Conservation (phyloP, 225 moss, liverwort and hornwort species). For the Climacium dendroides region DNA sequence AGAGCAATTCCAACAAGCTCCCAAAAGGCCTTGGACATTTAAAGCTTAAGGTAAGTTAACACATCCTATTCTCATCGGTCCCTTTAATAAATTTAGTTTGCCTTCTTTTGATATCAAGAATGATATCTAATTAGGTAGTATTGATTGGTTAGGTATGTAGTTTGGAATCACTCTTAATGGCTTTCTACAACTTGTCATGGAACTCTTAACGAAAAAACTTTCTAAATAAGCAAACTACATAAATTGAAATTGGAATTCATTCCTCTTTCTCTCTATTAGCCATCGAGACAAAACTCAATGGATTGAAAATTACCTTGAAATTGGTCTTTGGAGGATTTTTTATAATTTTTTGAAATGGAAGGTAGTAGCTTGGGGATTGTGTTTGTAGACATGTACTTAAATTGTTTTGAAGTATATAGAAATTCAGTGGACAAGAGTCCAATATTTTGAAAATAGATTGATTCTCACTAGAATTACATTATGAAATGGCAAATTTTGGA, state of each 20-base stretch:
- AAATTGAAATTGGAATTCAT: not conserved
- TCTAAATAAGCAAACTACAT: not conserved
- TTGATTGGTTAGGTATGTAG: not conserved
- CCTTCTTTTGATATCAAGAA: not conserved
- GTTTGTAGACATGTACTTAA: not conserved
- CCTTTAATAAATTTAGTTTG: not conserved
- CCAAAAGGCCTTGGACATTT: too few relatives aligned
- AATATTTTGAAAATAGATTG: accelerated
- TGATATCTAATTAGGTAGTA: too few relatives aligned
- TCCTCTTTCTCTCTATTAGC: not conserved
- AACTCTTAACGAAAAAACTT: accelerated
- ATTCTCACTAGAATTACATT: not conserved
- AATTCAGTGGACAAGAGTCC: not conserved
- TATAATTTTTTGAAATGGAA: not conserved
- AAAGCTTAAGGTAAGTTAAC: not conserved
- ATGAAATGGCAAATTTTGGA: not conserved
- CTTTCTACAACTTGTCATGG: accelerated
- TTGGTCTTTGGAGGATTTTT: not conserved
- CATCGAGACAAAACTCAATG: not conserved
- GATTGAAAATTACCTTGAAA: not conserved
- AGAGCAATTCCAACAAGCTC: too few relatives aligned
- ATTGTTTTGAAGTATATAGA: not conserved
- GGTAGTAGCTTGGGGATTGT: not conserved
- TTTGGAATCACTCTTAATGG: accelerated
- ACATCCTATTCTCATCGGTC: not conserved